Base-by-base conservation (phyloP, 805 yeast species). In the Candida endomychidarum region DNA sequence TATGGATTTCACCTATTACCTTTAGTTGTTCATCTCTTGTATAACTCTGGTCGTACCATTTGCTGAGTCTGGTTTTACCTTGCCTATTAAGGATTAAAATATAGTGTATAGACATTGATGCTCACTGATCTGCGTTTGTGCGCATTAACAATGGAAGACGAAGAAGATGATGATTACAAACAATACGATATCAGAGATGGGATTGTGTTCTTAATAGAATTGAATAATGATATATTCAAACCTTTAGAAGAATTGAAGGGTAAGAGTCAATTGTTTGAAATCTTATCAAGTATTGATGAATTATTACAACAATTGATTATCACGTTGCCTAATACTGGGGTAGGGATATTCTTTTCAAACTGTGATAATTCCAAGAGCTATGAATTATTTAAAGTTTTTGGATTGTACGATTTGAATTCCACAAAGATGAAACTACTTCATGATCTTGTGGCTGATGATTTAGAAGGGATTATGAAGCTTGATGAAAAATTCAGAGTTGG, bases 1-100 rank as follows among this genome's bases (percentile, higher is more conserved):
- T 73, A 63, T 90, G 96, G 9, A 88, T 81, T 30, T 85, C 87
- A 16, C 70, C 67, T 19, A 79, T 77, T 26, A 75, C 45, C 42
- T 57, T 53, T 48, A 53, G 56, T 34, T 66, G 63, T 26, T 63
- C 65, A 27, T 53, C 50, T 3, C 53, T 43, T 3, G 63, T 58
- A 34, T 57, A 57, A 28, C 57, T 47, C 42, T 58, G 59, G 42
- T 60, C 60, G 43, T 55, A 91, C 90, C 95, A 90, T 59, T 88
- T 84, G 6, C 86, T 82, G 11, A 91, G 65, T 44, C 99, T 76
- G 16, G 91, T 79, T 49, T 86, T 86, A n/a, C 99, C 98, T 64
- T 91, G 97, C 43, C 96, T 75, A 58, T 91, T 91, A 58, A 91
- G 81, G 32, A 91, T 83, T 29, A 90, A 63, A 28, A 91, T 71